A percentile compares a stretch with the other conserved stretches of the same genome.
Conservation (phyloP, 495 filamentous ascomycete species). For the Daldinia vernicosa region DNA sequence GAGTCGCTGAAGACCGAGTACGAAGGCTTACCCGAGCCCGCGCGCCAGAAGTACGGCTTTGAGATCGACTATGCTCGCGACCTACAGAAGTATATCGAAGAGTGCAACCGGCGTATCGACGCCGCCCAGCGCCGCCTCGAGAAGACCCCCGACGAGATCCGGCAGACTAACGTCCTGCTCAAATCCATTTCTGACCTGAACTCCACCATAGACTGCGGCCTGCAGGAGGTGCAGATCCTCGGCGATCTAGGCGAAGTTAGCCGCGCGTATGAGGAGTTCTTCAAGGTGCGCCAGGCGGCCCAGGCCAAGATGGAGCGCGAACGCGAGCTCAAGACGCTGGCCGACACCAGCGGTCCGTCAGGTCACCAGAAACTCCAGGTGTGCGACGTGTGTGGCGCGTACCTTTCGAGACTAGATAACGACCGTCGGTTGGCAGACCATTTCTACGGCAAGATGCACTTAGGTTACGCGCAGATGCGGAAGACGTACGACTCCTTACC, state of each 20-base stretch:
- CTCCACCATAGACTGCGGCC: constrained; percentile 79
- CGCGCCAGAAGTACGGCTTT: constrained; percentile 84
- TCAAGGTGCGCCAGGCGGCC: constrained; percentile 81
- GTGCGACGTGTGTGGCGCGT: constrained; percentile 96
- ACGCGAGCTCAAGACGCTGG: constrained; percentile 88
- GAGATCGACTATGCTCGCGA: constrained; percentile 97
- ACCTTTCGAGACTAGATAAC: constrained; percentile 90
- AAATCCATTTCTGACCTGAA: constrained; percentile 87
- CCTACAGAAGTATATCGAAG: constrained; percentile 93
- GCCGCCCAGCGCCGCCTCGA: constrained; percentile 88
- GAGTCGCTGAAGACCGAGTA: constrained; percentile 90
- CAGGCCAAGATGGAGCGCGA: constrained; percentile 85
- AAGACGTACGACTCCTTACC: constrained; percentile 86
- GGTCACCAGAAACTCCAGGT: constrained; percentile 98
- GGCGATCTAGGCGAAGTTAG: constrained; percentile 83
- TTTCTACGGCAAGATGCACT: constrained; percentile 99
- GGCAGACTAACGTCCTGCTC: constrained; percentile 91
- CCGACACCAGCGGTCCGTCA: constrained; percentile 87
- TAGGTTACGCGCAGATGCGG: constrained; percentile 97
- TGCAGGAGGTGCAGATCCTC: constrained; percentile 85
- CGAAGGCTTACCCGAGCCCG: constrained; percentile 68
- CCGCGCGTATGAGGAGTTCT: constrained; percentile 83
- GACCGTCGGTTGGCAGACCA: constrained; percentile 94
- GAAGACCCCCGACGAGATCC: constrained; percentile 97
- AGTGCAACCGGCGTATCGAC: constrained; percentile 95